Percentiles rank a stretch among this genome's conserved stretches.
phyloP scores from a whole-genome alignment of 2,329 filamentous ascomycete genomes.

The Fusarium sp. region DNA sequence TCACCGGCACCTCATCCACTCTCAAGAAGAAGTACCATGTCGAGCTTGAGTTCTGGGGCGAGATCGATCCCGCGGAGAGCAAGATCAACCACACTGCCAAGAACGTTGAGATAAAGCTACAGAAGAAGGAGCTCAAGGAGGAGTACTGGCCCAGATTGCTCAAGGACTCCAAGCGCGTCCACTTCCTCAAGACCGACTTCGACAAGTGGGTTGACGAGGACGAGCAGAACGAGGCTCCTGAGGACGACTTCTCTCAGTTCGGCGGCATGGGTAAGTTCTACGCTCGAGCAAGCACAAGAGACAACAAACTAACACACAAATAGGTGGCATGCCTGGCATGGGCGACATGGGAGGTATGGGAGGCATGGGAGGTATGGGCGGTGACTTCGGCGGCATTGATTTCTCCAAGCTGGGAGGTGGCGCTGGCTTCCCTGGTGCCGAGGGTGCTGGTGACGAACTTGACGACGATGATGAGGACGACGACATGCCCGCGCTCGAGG shows the following conservation, averaged over 20 bases:
- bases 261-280: slow-evolving; percentile 70
- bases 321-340: slow-evolving; percentile 66
- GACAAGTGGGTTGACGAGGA: slow-evolving; percentile 99
- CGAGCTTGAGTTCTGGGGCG: slow-evolving; percentile 86
- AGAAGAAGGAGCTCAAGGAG: slow-evolving; percentile 95
- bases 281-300: neutral
- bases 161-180: slow-evolving; percentile 88
- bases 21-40: slow-evolving; percentile 90
- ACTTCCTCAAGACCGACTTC: slow-evolving; percentile 98
- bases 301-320: slow-evolving; percentile 11
- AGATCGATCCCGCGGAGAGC: slow-evolving; percentile 87
- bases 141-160: slow-evolving; percentile 96
- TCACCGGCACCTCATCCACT: slow-evolving; percentile 83
- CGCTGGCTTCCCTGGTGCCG: slow-evolving; percentile 64
- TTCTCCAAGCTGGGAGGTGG: slow-evolving; percentile 87
- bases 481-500: slow-evolving; percentile 87
- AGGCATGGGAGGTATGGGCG: slow-evolving; percentile 60
- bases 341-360: slow-evolving; percentile 55
- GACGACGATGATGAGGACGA: slow-evolving; percentile 74
- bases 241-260: slow-evolving; percentile 80
- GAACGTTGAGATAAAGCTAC: slow-evolving; percentile 88
- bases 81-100: slow-evolving; percentile 90
- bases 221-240: slow-evolving; percentile 90
- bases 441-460: slow-evolving; percentile 59
- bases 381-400: slow-evolving; percentile 88